phyloP scores from a whole-genome alignment of 345 rosid genomes.

The Microcos paniculata region DNA sequence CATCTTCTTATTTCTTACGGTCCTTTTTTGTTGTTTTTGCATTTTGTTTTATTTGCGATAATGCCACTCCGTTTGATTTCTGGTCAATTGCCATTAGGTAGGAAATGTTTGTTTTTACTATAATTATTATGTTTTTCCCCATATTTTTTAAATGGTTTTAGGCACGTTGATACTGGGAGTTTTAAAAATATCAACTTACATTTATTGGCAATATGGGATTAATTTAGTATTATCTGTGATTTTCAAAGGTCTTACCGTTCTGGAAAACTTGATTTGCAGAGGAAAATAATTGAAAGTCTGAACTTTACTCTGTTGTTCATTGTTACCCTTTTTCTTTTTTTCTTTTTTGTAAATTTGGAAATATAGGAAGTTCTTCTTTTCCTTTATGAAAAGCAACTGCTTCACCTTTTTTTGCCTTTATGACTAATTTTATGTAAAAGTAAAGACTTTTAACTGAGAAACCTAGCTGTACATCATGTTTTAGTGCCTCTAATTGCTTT shows the following conservation, averaged over 20 bases:
- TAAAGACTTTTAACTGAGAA: background rate
- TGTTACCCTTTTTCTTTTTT: background rate
- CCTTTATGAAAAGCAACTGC: background rate
- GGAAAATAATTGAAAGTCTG: background rate
- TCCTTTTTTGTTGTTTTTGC: background rate
- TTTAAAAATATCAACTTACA: background rate
- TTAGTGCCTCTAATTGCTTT: background rate
- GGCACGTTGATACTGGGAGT: background rate
- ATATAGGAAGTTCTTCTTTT: background rate
- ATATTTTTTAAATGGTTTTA: background rate
- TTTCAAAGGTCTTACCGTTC: background rate
- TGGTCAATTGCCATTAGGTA: no score
- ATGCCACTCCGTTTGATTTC: background rate
- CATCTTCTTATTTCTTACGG: background rate
- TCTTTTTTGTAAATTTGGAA: background rate
- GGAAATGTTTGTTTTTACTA: background rate
- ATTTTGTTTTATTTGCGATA: background rate
- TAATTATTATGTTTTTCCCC: background rate
- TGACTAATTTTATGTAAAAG: background rate
- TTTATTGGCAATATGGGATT: background rate
- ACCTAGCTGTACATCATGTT: background rate
- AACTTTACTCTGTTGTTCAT: background rate
- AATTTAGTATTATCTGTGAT: background rate
- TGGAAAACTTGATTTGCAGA: background rate
- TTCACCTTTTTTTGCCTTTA: background rate